Base-by-base conservation (phyloP, 306 rosid genomes). In the Quercus suber region DNA sequence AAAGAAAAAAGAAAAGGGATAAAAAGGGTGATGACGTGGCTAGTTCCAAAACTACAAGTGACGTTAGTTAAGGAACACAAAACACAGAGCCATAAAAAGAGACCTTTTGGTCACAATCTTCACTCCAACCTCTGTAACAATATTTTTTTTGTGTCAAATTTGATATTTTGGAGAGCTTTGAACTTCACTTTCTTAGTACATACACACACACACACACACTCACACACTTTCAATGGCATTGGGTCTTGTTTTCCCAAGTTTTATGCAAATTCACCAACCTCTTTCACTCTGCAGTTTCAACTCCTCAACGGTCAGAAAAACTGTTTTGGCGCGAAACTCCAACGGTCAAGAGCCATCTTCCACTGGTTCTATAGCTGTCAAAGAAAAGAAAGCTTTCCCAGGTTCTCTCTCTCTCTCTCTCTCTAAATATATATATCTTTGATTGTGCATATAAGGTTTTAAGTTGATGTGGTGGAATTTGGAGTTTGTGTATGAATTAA, bases 11-110 rank as follows among this genome's bases (percentile, higher is more conserved):
- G 3, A 20, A 10, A 17, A 10, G 21, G 55, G 79, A 80, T 80
- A 80, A 43, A 28, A 71, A 28, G 0, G 60, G 63, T 73, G 1
- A 56, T 75, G 82, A 85, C 93, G 89, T 89, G 90, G 93, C 86
- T 76, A 60, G 74, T 73, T 15, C 69, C 73, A 73, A 45, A 71
- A 80, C 89, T 70, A 56, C 60, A 79, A 27, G 69, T 30, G 31
- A 51, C n/a, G 23, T 27, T 13, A 18, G 57, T 7, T 5, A 1
- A 6, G 23, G 71, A 3, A 23, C 56, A 58, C 55, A 37, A 3
- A 37, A 41, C 4, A 13, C 8, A 73, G 6, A 27, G 19, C 53
- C 17, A 2, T 12, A 11, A 28, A 6, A 20, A 6, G 9, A 17
- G 53, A 49, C 53, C 3, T 30, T 58, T 37, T 25, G 33, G 67